Conservation (phyloP, 805 yeast species). For the Tetrapisispora namnaoensis region DNA sequence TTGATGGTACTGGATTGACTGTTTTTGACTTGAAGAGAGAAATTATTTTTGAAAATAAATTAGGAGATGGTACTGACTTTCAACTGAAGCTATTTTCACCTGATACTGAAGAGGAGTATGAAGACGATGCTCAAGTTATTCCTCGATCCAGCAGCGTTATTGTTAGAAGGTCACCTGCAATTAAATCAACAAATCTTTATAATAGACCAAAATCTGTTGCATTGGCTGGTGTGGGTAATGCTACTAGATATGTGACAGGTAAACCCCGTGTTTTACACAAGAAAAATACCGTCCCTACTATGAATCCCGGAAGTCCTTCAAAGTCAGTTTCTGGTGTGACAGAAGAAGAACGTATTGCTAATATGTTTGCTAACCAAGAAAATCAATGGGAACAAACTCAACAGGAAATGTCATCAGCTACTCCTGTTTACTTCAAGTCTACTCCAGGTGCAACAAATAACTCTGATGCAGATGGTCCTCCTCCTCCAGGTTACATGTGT, state of each 20-base stretch:
- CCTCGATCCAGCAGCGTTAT: constrained; percentile 80
- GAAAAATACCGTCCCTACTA: constrained; percentile 11
- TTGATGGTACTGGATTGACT: constrained; percentile 95
- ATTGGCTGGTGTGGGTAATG: constrained; percentile 41
- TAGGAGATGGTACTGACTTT: constrained; percentile 78
- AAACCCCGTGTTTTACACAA: constrained; percentile 44
- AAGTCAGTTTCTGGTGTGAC: constrained; percentile 36
- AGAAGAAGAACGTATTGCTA: constrained; percentile 82
- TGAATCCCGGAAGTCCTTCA: constrained; percentile 5
- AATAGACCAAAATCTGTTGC: constrained; percentile 25
- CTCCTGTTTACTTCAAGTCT: constrained; percentile 52
- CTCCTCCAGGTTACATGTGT: constrained; percentile 94
- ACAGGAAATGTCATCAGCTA: constrained; percentile 77
- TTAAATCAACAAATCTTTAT: constrained; percentile 22
- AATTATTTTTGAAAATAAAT: constrained; percentile 67
- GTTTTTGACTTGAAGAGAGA: constrained; percentile 92
- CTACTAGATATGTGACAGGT: constrained; percentile 63
- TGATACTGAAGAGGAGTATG: constrained; percentile 64
- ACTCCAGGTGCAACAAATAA: constrained; percentile 22
- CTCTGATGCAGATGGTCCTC: constrained; percentile 45
- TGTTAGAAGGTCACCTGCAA: constrained; percentile 70
- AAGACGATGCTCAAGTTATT: constrained; percentile 83
- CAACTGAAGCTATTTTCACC: constrained; percentile 65
- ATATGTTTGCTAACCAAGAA: constrained; percentile 88
- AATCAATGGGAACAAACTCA: constrained; percentile 95